A percentile compares a stretch with the other conserved stretches of the same genome.
Conservation (phyloP, 495 filamentous ascomycete genomes). For the Polyplosphaeria fusca region DNA sequence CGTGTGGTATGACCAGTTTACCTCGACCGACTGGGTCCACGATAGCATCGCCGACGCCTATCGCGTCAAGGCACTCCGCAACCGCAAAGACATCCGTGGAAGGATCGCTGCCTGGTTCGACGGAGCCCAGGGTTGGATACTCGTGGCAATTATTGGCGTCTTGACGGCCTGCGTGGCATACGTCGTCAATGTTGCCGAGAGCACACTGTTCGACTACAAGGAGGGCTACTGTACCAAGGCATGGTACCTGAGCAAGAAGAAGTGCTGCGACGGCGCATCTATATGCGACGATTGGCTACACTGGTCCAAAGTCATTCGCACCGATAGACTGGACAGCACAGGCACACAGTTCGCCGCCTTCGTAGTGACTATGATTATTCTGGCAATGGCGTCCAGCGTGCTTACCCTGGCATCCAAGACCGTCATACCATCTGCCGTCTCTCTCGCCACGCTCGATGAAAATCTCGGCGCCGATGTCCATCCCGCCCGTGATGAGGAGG, state of each 20-base stretch:
- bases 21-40: conserved; percentile 97
- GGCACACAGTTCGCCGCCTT: conserved; percentile 77
- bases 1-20: conserved; percentile 99
- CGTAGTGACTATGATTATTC: conserved; percentile 63
- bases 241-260: conserved; percentile 71
- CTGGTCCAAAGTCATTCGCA: conserved; percentile 67
- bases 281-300: conserved; percentile 69
- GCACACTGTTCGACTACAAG: conserved; percentile 82
- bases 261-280: conserved; percentile 64
- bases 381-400: conserved; percentile 71
- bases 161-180: conserved; percentile 85
- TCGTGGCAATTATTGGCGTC: conserved; percentile 87
- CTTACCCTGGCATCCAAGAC: conserved; percentile 87
- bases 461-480: conserved; percentile 52
- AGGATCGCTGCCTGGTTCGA: conserved; percentile 75
- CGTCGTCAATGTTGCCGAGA: conserved; percentile 82
- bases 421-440: conserved; percentile 81
- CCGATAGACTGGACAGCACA: conserved; percentile 51
- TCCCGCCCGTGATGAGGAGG: conserved; percentile 35
- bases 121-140: conserved; percentile 88
- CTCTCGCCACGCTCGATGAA: conserved; percentile 84
- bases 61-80: conserved; percentile 76
- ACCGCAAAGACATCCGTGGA: conserved; percentile 79
- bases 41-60: conserved; percentile 94
- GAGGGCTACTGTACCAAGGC: conserved; percentile 74